phyloP scores from a whole-genome alignment of 108 stramenopile species.

The Fistulifera solaris region DNA sequence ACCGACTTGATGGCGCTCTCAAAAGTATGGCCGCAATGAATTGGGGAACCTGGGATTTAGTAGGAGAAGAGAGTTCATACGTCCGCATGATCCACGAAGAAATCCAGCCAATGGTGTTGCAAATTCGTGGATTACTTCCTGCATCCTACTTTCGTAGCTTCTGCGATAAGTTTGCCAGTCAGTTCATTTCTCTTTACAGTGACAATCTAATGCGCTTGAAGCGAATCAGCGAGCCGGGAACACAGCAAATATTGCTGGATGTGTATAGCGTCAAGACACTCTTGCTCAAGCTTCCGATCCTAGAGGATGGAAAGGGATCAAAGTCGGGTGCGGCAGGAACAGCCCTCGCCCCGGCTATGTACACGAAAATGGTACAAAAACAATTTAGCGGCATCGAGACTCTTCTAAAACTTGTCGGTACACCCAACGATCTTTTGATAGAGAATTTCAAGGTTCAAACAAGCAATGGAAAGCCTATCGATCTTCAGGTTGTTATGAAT shows the following conservation, averaged over 20 bases:
- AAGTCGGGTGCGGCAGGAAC: slow-evolving; percentile 28
- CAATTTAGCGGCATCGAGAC: slow-evolving; percentile 91
- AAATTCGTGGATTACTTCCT: slow-evolving; percentile 42
- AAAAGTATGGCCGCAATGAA: slow-evolving; percentile 67
- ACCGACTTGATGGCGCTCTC: slow-evolving; percentile 66
- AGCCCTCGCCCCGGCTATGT: slow-evolving; percentile 82
- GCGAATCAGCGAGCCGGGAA: slow-evolving; percentile 84
- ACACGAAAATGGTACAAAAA: slow-evolving; percentile 90
- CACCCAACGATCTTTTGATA: slow-evolving; percentile 79
- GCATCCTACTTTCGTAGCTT: slow-evolving; percentile 84
- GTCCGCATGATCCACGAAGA: slow-evolving; percentile 81
- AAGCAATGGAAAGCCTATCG: slow-evolving; percentile 60
- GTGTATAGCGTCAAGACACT: slow-evolving; percentile 92
- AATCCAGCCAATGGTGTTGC: slow-evolving; percentile 68
- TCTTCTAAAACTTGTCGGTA: slow-evolving; percentile 93
- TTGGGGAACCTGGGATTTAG: slow-evolving; percentile 77
- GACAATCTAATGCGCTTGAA: slow-evolving; percentile 66
- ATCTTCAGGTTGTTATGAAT: slow-evolving; percentile 80
- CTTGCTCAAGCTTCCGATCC: slow-evolving; percentile 77
- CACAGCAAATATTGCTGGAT: slow-evolving; percentile 97
- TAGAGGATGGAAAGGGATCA: slow-evolving; percentile 35
- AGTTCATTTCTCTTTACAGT: slow-evolving; percentile 72
- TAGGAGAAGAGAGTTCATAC: slow-evolving; percentile 90
- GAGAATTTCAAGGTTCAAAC: slow-evolving; percentile 87
- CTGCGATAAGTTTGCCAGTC: slow-evolving; percentile 90